Evolutionary conservation across 2,329 filamentous ascomycete species (phyloP).

Genomic region (Xylariaceae sp.): DNA sequence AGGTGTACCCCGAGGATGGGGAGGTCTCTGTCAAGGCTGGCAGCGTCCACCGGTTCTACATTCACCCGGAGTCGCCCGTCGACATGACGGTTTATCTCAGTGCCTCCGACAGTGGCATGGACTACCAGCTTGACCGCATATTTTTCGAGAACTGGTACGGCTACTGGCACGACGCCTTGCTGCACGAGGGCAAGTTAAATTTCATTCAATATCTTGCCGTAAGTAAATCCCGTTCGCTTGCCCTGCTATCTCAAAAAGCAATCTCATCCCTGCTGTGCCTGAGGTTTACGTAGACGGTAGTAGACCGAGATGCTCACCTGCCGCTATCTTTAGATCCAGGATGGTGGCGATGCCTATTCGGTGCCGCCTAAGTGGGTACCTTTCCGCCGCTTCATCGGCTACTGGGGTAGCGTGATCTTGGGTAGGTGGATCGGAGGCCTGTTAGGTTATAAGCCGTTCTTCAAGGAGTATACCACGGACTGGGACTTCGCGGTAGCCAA

Average conservation of each 20-base stretch:
- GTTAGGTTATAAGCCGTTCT: slow-evolving; percentile 37
- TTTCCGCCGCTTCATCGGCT: slow-evolving; percentile 28
- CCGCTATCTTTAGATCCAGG: slow-evolving; percentile 4
- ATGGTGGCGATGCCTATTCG: slow-evolving; percentile 19
- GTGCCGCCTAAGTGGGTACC: slow-evolving; percentile 33
- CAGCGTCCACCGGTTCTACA: slow-evolving; percentile 26
- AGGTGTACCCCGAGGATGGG: slow-evolving; percentile 29
- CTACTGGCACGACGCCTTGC: slow-evolving; percentile 31
- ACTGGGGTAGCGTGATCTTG: slow-evolving; percentile 28
- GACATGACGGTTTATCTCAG: slow-evolving; percentile 25
- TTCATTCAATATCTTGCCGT: slow-evolving; percentile 32
- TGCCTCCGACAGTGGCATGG: slow-evolving; percentile 25
- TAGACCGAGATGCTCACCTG: no score
- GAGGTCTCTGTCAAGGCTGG: slow-evolving; percentile 29
- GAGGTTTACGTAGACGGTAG: not conserved
- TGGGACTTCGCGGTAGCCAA: slow-evolving; percentile 35
- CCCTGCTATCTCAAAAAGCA: no score
- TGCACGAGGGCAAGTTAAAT: slow-evolving; percentile 27
- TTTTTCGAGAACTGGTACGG: slow-evolving; percentile 40
- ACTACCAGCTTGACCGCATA: slow-evolving; percentile 32
- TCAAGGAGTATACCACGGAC: slow-evolving; percentile 35
- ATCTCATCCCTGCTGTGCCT: not conserved
- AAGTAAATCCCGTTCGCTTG: slow-evolving; percentile 19
- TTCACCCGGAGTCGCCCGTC: slow-evolving; percentile 19
- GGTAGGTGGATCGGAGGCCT: slow-evolving; percentile 36